A percentile compares a stretch with the other conserved stretches of the same genome.
Conservation (phyloP, 2,329 filamentous ascomycete genomes). For the Xylaria sp. region DNA sequence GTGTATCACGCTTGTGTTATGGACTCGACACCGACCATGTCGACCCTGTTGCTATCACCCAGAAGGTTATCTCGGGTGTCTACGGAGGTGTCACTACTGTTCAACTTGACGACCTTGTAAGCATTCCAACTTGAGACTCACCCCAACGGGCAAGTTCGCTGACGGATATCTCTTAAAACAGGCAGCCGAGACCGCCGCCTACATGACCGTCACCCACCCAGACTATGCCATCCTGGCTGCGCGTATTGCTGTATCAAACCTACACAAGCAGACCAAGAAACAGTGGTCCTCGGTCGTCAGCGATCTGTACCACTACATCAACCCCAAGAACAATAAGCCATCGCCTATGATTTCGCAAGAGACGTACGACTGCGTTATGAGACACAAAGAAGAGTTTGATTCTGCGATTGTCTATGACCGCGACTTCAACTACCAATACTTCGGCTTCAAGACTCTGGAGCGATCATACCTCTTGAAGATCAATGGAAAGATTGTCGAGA, state of each 20-base stretch:
- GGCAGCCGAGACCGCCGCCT: constrained; percentile 98
- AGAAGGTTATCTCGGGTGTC: constrained; percentile 99
- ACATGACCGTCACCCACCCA: constrained; percentile 99
- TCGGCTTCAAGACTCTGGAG: constrained; percentile 99
- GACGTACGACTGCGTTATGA: constrained; percentile 92
- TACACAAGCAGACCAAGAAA: constrained; percentile 99
- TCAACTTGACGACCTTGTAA: constrained; percentile 94
- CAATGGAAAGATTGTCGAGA: constrained; percentile 93
- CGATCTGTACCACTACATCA: constrained; percentile 94
- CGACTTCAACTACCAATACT: constrained; percentile 99
- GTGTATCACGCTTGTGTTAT: constrained; percentile 96
- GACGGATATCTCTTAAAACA: constrained; percentile 47
- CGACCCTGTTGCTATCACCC: constrained; percentile 96
- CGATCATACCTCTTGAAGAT: constrained; percentile 96
- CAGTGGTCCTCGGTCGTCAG: constrained; percentile 95
- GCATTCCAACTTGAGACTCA: constrained; percentile 43
- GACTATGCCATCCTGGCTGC: constrained; percentile 98
- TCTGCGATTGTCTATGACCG: constrained; percentile 99
- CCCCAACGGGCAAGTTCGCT: constrained; percentile 22
- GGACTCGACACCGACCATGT: constrained; percentile 93
- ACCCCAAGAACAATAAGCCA: constrained; percentile 82
- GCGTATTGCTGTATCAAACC: constrained; percentile 97
- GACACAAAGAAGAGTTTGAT: constrained; percentile 95
- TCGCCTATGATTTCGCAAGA: constrained; percentile 95
- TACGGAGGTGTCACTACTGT: constrained; percentile 97